Evolutionary conservation across 73 alveolate species (phyloP).

Genomic region (Urostyla sp.): DNA sequence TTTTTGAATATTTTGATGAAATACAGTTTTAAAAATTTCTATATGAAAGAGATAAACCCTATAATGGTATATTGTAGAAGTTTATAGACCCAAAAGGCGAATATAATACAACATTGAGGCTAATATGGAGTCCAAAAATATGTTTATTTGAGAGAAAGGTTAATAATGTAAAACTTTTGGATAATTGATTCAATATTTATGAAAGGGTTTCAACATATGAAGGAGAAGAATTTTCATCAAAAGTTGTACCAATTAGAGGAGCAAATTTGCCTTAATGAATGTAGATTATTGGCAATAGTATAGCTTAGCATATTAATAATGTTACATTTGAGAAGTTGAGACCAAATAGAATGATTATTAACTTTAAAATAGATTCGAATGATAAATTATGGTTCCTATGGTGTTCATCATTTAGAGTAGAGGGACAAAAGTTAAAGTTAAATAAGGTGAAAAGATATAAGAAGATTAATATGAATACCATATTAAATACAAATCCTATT

Average conservation of each 20-base stretch:
- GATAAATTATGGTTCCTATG: slow-evolving; percentile 85
- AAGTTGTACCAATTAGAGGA: slow-evolving; percentile 85
- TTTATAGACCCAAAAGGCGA: slow-evolving; percentile 90
- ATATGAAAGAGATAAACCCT: slow-evolving; percentile 70
- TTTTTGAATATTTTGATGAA: slow-evolving; percentile 60
- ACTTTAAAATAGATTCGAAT: slow-evolving; percentile 81
- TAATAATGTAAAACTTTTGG: slow-evolving; percentile 76
- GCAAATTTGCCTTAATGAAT: slow-evolving; percentile 82
- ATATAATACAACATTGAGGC: slow-evolving; percentile 69
- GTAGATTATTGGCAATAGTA: slow-evolving; percentile 79
- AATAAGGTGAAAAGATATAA: background rate
- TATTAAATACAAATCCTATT: slow-evolving; percentile 19
- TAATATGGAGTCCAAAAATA: slow-evolving; percentile 94
- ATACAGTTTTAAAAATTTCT: slow-evolving; percentile 72
- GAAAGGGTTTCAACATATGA: slow-evolving; percentile 95
- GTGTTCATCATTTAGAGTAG: slow-evolving; percentile 84
- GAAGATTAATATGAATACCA: slow-evolving; percentile 5
- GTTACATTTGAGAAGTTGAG: slow-evolving; percentile 87
- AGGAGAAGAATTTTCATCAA: slow-evolving; percentile 93
- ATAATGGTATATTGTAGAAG: slow-evolving; percentile 89
- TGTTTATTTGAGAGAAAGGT: slow-evolving; percentile 92
- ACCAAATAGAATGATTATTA: slow-evolving; percentile 88
- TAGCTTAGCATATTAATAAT: slow-evolving; percentile 86
- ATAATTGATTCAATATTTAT: slow-evolving; percentile 84
- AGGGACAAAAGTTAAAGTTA: slow-evolving; percentile 20